Evolutionary conservation across 306 rosid species (phyloP).

Genomic region (Quercus mongolica): DNA sequence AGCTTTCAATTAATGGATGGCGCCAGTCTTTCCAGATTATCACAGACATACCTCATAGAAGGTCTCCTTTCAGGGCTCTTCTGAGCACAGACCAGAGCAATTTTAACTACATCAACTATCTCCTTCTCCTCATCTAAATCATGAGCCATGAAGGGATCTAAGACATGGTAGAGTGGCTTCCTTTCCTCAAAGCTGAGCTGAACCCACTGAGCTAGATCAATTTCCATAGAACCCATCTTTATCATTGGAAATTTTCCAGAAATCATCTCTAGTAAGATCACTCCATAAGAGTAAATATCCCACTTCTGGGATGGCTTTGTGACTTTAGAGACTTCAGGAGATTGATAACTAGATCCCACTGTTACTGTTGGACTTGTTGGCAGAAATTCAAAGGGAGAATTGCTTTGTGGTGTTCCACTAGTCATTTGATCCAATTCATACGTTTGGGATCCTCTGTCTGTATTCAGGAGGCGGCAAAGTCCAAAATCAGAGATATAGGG

Average conservation of each 20-base stretch:
- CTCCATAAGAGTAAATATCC: slow-evolving; percentile 57
- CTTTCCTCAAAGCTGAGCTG: slow-evolving; percentile 50
- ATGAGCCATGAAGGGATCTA: slow-evolving; percentile 38
- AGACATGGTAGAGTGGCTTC: slow-evolving; percentile 40
- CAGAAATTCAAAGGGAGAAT: slow-evolving; percentile 25
- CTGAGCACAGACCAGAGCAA: slow-evolving; percentile 56
- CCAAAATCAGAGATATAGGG: slow-evolving; percentile 54
- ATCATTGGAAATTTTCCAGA: slow-evolving; percentile 44
- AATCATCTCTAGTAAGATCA: slow-evolving; percentile 47
- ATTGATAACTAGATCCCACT: slow-evolving; percentile 42
- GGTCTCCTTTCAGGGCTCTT: slow-evolving; percentile 55
- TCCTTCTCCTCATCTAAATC: slow-evolving; percentile 42
- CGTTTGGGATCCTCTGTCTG: slow-evolving; percentile 45
- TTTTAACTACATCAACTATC: slow-evolving; percentile 39
- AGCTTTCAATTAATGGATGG: slow-evolving; percentile 12
- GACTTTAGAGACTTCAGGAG: slow-evolving; percentile 47
- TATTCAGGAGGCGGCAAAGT: slow-evolving; percentile 46
- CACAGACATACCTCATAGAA: slow-evolving; percentile 40
- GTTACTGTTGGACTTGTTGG: slow-evolving; percentile 17
- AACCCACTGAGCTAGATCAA: slow-evolving; percentile 56
- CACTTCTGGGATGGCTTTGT: slow-evolving; percentile 59
- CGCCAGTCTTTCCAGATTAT: slow-evolving; percentile 37
- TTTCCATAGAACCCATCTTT: slow-evolving; percentile 39
- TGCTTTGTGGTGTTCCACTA: slow-evolving; percentile 20
- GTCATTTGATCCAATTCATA: neutral